Evolutionary conservation across 768 basidiomycete species (phyloP), one percentile per base, ranked within the genome.

Genomic region (Fomitopsis pulvina): DNA sequence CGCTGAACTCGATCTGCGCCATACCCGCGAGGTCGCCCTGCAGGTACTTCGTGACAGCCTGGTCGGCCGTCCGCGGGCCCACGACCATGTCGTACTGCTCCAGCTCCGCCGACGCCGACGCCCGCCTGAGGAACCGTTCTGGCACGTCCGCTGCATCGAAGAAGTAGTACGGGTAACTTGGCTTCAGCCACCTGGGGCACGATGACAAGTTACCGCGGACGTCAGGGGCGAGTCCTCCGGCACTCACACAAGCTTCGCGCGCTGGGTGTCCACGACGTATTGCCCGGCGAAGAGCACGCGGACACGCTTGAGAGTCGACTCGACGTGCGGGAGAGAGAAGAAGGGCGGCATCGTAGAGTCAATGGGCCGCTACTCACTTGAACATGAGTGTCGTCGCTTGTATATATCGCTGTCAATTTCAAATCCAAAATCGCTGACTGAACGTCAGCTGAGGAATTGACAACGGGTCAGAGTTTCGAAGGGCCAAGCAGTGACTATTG

Each of bases 201-300:
- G 1, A 12, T 24, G 28, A 25, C 11, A 1, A 28, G 8, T 30
- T 5, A 21, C 27, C 11, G 44, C 6, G n/a, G 20, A 21, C 34
- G 18, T 28, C 4, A 9, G 1, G 4, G 21, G 44, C 38, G 16
- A 22, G 1, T 38, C 21, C 29, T n/a, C 20, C 32, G 5, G 20
- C 14, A 64, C 80, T 55, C 60, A 84, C 83, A 83, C 80, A 20
- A 81, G 69, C 56, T 78, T 82, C 16, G 81, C 72, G 9, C 75
- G 67, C n/a, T 50, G 66, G 0, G 78, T 79, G 56, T 84, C 81
- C 40, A 83, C 69, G 38, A 85, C 59, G 46, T 73, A 75, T 43
- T 71, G 61, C 1, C 78, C 78, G 4, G 62, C 68, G 41, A 78
- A 78, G 30, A 81, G 62, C 8, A 75, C 80, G 51, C 81, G 71